Evolutionary conservation across 176 grass and related monocot species (phyloP).

Genomic region (Poa annua): DNA sequence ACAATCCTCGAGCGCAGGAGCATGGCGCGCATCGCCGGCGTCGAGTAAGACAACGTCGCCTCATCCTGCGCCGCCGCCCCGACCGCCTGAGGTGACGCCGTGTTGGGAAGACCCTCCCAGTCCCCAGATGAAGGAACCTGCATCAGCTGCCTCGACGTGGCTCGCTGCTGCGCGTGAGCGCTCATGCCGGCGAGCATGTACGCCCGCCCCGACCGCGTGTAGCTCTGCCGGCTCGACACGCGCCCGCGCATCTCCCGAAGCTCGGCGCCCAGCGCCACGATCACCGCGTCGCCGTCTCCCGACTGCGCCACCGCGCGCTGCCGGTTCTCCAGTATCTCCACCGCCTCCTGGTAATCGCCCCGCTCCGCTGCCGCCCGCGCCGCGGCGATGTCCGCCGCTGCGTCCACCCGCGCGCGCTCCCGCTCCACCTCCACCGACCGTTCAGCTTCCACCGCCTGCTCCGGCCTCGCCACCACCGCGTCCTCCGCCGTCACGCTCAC

Average conservation of each 20-base stretch:
- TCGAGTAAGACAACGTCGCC: too few relatives aligned
- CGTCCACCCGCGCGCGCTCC: constrained; percentile 37
- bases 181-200: constrained; percentile 42
- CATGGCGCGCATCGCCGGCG: too few relatives aligned
- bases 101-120: too few relatives aligned
- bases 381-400: constrained; percentile 41
- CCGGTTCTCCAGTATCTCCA: constrained; percentile 44
- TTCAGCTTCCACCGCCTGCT: not conserved
- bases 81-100: too few relatives aligned
- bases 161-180: constrained; percentile 13
- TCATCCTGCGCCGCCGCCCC: too few relatives aligned
- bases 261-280: constrained; percentile 12
- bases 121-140: too few relatives aligned
- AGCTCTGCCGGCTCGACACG: constrained; percentile 23
- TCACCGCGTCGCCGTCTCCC: constrained; percentile 17
- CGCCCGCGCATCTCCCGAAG: constrained; percentile 28
- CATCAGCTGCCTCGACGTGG: too few relatives aligned
- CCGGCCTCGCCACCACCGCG: constrained; percentile 36
- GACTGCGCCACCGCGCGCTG: constrained; percentile 35
- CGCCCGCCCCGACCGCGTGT: constrained; percentile 32
- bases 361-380: constrained; percentile 40
- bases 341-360: constrained; percentile 37
- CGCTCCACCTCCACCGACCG: constrained; percentile 42
- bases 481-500: constrained; percentile 35
- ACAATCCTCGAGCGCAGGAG: too few relatives aligned